A percentile compares a stretch with the other conserved stretches of the same genome.
phyloP scores from a whole-genome alignment of 257 asterid species.

The Fraxinus excelsior region DNA sequence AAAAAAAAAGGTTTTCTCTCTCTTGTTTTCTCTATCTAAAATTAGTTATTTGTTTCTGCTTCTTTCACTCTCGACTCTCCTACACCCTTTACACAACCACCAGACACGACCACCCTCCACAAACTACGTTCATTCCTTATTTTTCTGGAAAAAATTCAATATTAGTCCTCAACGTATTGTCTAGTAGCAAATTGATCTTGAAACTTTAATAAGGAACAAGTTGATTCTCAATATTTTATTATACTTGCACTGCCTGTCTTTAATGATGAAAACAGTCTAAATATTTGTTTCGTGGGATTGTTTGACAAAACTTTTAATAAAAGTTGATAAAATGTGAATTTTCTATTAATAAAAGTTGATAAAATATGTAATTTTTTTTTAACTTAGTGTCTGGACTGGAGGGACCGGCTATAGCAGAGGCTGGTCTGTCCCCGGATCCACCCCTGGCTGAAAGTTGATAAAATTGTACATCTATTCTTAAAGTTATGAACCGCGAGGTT shows the following conservation, averaged over 20 bases:
- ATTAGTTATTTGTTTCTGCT: conserved; percentile 27
- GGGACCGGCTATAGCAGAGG: too few species aligned
- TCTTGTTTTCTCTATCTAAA: conserved; percentile 49
- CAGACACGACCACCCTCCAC: conserved; percentile 13
- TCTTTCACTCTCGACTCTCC: conserved; percentile 42
- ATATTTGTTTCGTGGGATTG: neutral
- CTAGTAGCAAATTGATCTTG: neutral
- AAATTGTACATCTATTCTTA: too few species aligned
- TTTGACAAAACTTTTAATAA: too few species aligned
- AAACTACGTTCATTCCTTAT: conserved; percentile 6
- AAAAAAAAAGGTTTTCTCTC: conserved; percentile 33
- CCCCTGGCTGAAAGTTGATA: too few species aligned
- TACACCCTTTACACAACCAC: conserved; percentile 22
- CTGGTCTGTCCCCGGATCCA: too few species aligned
- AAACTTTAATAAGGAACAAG: neutral
- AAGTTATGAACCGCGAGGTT: too few species aligned
- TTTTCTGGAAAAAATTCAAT: neutral
- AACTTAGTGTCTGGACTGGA: too few species aligned
- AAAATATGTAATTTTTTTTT: too few species aligned
- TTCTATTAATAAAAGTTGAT: too few species aligned
- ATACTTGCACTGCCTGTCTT: neutral
- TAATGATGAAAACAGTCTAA: neutral
- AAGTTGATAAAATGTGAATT: too few species aligned
- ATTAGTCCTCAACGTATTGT: neutral
- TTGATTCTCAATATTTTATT: neutral